Conservation (phyloP, 2,329 filamentous ascomycete species). For the Paecilomyces formosus region DNA sequence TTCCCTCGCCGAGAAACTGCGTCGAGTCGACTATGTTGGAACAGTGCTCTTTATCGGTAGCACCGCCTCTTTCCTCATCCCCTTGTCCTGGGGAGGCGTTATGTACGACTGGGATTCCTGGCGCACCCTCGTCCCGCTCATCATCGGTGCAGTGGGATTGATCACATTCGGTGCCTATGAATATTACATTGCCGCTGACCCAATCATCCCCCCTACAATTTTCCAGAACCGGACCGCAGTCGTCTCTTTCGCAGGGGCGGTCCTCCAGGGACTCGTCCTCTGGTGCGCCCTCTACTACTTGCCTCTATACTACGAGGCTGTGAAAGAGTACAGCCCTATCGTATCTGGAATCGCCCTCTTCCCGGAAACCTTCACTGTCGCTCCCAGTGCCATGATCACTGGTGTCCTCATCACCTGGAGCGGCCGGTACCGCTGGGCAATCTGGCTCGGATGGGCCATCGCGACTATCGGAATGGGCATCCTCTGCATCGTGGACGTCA, state of each 20-base stretch:
- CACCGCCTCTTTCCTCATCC: constrained; percentile 53
- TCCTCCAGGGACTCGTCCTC: constrained; percentile 46
- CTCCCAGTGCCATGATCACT: constrained; percentile 51
- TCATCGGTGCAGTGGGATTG: constrained; percentile 48
- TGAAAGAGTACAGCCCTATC: constrained; percentile 48
- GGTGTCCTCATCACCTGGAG: constrained; percentile 42
- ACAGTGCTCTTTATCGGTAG: constrained; percentile 54
- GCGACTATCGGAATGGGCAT: constrained; percentile 53
- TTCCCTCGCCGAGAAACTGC: constrained; percentile 42
- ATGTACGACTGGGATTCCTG: constrained; percentile 59
- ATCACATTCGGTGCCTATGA: constrained; percentile 50
- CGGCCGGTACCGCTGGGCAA: constrained; percentile 53
- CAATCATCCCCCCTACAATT: constrained; percentile 40
- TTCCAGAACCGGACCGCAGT: constrained; percentile 42
- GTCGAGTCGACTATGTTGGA: constrained; percentile 57
- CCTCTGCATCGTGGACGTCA: constrained; percentile 19
- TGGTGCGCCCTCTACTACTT: constrained; percentile 50
- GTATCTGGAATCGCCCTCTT: constrained; percentile 51
- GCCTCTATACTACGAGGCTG: constrained; percentile 36
- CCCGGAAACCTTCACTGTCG: constrained; percentile 56
- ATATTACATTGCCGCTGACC: constrained; percentile 42
- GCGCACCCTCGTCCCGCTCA: constrained; percentile 54
- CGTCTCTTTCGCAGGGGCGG: constrained; percentile 45
- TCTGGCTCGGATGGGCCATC: constrained; percentile 56
- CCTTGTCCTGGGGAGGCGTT: constrained; percentile 58